Evolutionary conservation across 2,329 filamentous ascomycete genomes (phyloP).

Genomic region (Clonostachys chloroleuca): DNA sequence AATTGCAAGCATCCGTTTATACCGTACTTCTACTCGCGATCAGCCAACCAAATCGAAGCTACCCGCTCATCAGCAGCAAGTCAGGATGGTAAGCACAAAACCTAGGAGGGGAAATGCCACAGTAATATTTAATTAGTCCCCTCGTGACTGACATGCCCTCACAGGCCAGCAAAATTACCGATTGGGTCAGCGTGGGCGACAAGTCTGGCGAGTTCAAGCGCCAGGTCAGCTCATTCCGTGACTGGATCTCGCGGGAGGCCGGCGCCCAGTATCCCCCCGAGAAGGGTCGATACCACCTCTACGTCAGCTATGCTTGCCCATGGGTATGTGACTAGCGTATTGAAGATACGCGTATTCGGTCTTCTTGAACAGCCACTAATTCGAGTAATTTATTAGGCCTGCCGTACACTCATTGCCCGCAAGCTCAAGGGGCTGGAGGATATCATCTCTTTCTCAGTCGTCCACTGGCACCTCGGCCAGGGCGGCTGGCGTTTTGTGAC

Average conservation of each 20-base stretch:
- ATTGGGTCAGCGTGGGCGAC: conserved; percentile 78
- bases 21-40: not conserved
- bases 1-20: not conserved
- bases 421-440: conserved; percentile 91
- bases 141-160: not conserved
- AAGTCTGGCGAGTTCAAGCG: conserved; percentile 91
- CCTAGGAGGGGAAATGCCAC: too few species aligned
- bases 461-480: conserved; percentile 83
- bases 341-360: too few species aligned
- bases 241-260: conserved; percentile 68
- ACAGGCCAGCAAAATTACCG: conserved; percentile 57
- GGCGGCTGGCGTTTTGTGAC: conserved; percentile 80
- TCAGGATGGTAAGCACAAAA: conserved; percentile 2
- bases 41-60: not conserved
- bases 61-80: conserved; percentile 1
- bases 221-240: conserved; percentile 76
- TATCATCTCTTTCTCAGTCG: conserved; percentile 72
- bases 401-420: conserved; percentile 80
- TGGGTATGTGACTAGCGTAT: conserved; percentile 50
- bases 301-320: conserved; percentile 89
- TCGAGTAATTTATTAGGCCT: conserved; percentile 42
- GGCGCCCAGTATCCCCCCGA: conserved; percentile 78
- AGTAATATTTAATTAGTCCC: not conserved
- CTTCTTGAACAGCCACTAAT: not conserved
- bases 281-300: conserved; percentile 89